Conservation (phyloP, 768 basidiomycete genomes). For the Panaeolus papilionaceus region DNA sequence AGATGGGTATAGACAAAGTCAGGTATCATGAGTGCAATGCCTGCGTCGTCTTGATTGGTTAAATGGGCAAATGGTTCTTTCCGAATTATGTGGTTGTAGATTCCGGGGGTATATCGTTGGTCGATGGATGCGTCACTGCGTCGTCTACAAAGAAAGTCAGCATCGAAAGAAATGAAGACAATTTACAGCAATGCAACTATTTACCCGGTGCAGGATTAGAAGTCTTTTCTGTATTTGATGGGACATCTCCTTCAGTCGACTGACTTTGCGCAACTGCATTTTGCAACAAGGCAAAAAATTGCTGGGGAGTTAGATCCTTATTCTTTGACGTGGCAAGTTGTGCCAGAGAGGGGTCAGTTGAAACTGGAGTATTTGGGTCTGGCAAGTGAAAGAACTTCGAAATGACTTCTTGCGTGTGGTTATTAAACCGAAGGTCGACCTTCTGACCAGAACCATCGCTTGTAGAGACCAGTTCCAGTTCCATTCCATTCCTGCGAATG, state of each 20-base stretch:
- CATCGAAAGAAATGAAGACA: not conserved
- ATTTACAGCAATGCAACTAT: not conserved
- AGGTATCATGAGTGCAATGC: not conserved
- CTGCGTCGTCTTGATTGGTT: not conserved
- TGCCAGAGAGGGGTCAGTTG: not conserved
- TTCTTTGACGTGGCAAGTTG: not conserved
- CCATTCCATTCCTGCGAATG: conserved; percentile 7
- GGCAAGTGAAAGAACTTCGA: conserved; percentile 3
- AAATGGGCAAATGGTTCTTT: not conserved
- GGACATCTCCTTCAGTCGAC: not conserved
- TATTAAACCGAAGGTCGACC: conserved; percentile 3
- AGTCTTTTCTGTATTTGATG: not conserved
- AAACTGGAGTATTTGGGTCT: not conserved
- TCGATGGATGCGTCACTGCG: not conserved
- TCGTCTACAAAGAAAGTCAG: not conserved
- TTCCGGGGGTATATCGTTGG: not conserved
- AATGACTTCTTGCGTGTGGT: not conserved
- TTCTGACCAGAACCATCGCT: not conserved
- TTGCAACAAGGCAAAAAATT: not conserved
- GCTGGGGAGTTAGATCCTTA: not conserved
- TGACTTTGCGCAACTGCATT: not conserved
- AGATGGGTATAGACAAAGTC: not conserved
- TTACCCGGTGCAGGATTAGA: not conserved
- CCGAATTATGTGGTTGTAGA: not conserved
- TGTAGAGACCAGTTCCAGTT: not conserved